Evolutionary conservation across 2,329 filamentous ascomycete species (phyloP).

Genomic region (Ampelomyces quisqualis): DNA sequence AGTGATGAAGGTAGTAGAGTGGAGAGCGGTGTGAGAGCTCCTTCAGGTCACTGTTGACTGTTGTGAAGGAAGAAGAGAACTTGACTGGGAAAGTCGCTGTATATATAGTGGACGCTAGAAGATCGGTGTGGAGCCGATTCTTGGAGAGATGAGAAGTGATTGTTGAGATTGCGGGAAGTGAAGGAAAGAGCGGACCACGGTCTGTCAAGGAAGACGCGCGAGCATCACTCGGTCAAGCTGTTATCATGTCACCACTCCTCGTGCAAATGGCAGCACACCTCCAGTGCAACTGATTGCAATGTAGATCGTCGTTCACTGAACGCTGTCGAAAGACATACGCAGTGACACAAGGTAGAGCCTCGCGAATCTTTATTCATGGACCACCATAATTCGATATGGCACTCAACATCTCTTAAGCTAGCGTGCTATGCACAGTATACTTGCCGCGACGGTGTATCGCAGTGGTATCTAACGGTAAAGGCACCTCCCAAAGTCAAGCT

Average conservation of each 20-base stretch:
- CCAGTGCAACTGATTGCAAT: too few species aligned
- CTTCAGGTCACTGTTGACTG: not conserved
- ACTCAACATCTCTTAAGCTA: not conserved
- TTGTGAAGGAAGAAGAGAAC: not conserved
- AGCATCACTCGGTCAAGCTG: too few species aligned
- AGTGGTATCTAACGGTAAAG: not conserved
- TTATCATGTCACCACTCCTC: too few species aligned
- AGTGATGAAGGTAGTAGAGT: not conserved
- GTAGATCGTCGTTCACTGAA: not conserved
- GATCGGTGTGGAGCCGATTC: not conserved
- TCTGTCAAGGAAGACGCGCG: not conserved
- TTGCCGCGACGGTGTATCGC: not conserved
- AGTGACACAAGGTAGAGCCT: not conserved
- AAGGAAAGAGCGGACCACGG: too few species aligned
- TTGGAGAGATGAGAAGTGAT: not conserved
- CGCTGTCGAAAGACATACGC: not conserved
- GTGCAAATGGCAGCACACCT: not conserved
- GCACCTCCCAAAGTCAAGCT: conserved; percentile 22
- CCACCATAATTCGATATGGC: not conserved
- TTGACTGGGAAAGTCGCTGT: not conserved
- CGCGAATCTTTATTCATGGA: not conserved
- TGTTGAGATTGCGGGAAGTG: too few species aligned
- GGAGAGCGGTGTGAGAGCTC: not conserved
- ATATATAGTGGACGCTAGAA: not conserved
- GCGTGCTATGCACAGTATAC: not conserved